Conservation (phyloP, 306 rosid species). For the Cicer yamashitae region DNA sequence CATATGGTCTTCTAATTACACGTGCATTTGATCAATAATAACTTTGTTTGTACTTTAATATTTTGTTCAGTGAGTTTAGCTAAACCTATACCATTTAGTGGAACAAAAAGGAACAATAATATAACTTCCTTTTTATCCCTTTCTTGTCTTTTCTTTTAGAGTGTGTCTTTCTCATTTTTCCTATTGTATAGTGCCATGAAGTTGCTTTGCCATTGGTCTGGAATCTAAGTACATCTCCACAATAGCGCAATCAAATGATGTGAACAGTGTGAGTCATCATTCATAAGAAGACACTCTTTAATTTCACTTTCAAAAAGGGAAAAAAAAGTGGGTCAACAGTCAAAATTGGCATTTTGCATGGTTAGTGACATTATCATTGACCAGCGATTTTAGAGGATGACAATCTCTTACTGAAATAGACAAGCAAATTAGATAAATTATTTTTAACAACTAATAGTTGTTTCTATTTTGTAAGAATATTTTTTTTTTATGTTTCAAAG, state of each 20-base stretch:
- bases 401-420: not conserved
- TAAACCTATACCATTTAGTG: not conserved
- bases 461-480: no score
- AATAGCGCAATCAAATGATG: conserved; percentile 3
- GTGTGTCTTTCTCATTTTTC: not conserved
- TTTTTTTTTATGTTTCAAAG: no score
- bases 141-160: not conserved
- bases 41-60: not conserved
- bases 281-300: conserved; percentile 33
- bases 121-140: conserved; percentile 15
- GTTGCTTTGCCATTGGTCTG: conserved; percentile 17
- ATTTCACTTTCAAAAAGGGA: conserved; percentile 25
- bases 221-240: conserved; percentile 25
- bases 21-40: not conserved
- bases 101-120: conserved; percentile 26
- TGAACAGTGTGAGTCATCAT: not conserved
- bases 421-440: not conserved
- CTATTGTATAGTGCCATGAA: conserved; percentile 31
- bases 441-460: no score
- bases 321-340: conserved; percentile 36
- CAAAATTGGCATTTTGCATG: conserved; percentile 33
- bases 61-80: not conserved
- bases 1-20: not conserved
- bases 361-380: conserved; percentile 31
- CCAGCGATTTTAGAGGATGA: not conserved